Conservation (phyloP, 192 early-diverging fungal species). For the Pilobolus umbonatus region DNA sequence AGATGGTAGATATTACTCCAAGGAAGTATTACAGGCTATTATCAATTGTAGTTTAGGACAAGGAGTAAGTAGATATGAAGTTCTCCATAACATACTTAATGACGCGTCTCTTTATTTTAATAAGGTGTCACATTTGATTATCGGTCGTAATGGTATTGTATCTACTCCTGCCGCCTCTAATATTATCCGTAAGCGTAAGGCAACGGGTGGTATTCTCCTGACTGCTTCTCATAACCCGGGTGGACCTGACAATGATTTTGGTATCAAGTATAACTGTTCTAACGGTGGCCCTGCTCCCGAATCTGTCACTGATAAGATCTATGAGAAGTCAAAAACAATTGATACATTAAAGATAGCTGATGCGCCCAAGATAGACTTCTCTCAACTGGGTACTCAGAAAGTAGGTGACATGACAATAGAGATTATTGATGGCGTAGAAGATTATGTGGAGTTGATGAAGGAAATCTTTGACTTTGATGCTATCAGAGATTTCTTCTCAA, state of each 20-base stretch:
- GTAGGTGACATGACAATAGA: constrained; percentile 72
- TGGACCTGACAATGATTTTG: constrained; percentile 96
- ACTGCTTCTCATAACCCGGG: constrained; percentile 99
- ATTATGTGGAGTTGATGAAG: constrained; percentile 85
- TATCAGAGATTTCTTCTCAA: constrained; percentile 72
- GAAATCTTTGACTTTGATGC: constrained; percentile 89
- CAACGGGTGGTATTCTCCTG: constrained; percentile 90
- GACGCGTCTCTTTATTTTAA: too few relatives aligned
- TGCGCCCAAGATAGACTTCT: constrained; percentile 70
- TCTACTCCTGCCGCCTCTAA: constrained; percentile 96
- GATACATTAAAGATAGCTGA: constrained; percentile 59
- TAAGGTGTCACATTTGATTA: constrained; percentile 82
- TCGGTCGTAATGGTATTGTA: constrained; percentile 89
- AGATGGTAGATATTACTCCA: constrained; percentile 88
- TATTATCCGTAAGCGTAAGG: constrained; percentile 81
- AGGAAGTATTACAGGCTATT: constrained; percentile 86
- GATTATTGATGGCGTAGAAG: constrained; percentile 81
- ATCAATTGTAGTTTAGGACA: constrained; percentile 82
- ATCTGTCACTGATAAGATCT: constrained; percentile 89
- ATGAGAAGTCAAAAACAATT: constrained; percentile 73
- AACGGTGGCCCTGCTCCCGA: constrained; percentile 98
- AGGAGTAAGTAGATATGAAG: constrained; percentile 41
- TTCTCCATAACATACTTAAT: too few relatives aligned
- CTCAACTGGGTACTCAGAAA: constrained; percentile 54
- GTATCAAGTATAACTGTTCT: constrained; percentile 96